Base-by-base conservation (phyloP, 345 rosid genomes). In the Salix caprea region DNA sequence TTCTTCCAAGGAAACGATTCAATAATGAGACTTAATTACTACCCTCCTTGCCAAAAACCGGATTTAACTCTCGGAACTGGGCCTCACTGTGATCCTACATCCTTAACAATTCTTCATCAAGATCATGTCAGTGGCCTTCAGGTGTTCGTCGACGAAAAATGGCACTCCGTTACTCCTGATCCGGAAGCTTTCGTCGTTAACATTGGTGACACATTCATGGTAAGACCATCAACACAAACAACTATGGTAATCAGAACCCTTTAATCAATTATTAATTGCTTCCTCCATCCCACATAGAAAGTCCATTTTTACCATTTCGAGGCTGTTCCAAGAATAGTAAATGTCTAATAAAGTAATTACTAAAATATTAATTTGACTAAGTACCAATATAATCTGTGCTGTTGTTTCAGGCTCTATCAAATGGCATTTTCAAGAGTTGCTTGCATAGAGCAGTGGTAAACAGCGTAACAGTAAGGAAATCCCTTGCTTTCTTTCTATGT, bases 1-100 rank as follows among this genome's bases (percentile, higher is more conserved):
- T 92, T 90, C 56, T 96, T 96, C 69, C 80, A 92, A 82, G 91
- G 84, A 67, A 91, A 92, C 37, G 98, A 96, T 69, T 96, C 98
- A 8, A 93, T 93, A 84, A 94, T 96, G 99, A 90, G 99, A 83
- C 85, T 94, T 2, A 96, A 96, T 69, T 88, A 92, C 84, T 96
- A 96, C 42, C 98, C 99, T 1, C 91, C 93, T 5, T 96, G 99
- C 84, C 97, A 90, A 78, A 87, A 89, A 82, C 97, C 99, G 28
- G 93, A 96, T 72, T 86, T 87, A 42, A 92, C 99, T 18, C 83
- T 94, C 39, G 98, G 99, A 73, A 94, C 99, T 37, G 99, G 99
- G 23, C 99, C 99, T 82, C 99, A 96, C 81, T 92, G 99, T 71
- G 99, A 96, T 79, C 99, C 99, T 26, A 92, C 98, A 32, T 96